Base-by-base conservation (phyloP, 202 grass and related monocot species). In the Carex arenaria region DNA sequence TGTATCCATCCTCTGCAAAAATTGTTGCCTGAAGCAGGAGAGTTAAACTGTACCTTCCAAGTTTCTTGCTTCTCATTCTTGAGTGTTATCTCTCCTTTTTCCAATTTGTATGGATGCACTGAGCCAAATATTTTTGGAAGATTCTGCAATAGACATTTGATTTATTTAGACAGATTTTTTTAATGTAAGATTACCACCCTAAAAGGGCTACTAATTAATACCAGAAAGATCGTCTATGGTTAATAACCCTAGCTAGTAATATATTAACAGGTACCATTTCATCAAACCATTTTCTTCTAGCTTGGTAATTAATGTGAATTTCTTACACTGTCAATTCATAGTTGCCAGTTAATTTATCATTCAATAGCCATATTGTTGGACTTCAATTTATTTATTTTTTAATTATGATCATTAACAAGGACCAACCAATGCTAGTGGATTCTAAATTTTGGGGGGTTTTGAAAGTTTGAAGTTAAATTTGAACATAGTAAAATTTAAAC, bases 11-110 rank as follows among this genome's bases (percentile, higher is more conserved):
- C 82, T 1, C 0, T 0, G 34, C 67, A 51, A 19, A 47, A 9
- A 11, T 30, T 75, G 22, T 12, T 14, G 2, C 1, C 0, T 0
- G 9, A 7, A 1, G 17, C 15, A 63, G 45, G 64, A 7, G 5
- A 0, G 4, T 5, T 4, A 31, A 84, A 84, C 5, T 7, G 17
- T 42, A 87, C 84, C 43, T 84, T 11, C 90, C 90, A 89, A 9
- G 70, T 47, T 47, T 47, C 43, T 10, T 47, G 2, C 2, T 47
- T 47, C 2, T 47, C 45, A 47, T 10, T 47, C 45, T 11, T 47
- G 45, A 47, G 9, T 47, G 45, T 47, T 10, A 47, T 47, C 10
- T 47, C 45, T 10, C 45, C 45, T 47, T 47, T 47, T 47, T 11
- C 9, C 45, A 47, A 47, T 11, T 47, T 47, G 45, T 47, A 47